These are phyloP conservation scores for Pythium sp. DNA, from an alignment of 352 stramenopile species.

Conservation along the genomic window DNA sequence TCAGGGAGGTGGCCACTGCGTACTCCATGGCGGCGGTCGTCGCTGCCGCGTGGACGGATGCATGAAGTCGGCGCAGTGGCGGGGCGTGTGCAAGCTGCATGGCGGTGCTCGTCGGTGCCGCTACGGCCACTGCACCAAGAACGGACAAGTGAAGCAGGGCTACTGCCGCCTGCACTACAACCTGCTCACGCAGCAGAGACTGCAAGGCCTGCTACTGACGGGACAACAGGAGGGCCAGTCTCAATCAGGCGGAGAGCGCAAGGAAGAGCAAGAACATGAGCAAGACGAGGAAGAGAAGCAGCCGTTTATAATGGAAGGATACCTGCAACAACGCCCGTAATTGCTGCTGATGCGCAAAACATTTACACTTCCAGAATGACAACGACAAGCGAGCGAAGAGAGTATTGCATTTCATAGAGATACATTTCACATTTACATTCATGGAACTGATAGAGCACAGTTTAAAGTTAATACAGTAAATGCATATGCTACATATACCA, in stretches of 20 bases:
- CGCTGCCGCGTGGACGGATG: conserved; percentile 76
- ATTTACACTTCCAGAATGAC: not conserved
- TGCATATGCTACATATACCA: not conserved
- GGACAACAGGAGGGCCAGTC: not conserved
- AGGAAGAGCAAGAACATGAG: not conserved
- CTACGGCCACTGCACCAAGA: conserved; percentile 78
- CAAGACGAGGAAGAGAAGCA: not conserved
- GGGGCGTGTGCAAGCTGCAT: conserved; percentile 84
- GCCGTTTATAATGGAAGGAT: not conserved
- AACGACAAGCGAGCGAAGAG: not conserved
- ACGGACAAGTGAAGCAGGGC: conserved; percentile 75
- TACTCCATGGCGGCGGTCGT: conserved; percentile 77
- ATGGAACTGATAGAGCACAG: not conserved
- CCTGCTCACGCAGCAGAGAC: conserved; percentile 38
- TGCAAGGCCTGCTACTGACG: conserved; percentile 16
- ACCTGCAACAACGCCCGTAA: not conserved
- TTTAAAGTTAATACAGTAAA: not conserved
- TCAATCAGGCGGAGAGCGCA: not conserved
- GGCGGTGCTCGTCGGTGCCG: conserved; percentile 75
- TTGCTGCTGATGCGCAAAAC: no score
- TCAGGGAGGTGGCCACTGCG: conserved; percentile 82
- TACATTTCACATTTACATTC: not conserved
- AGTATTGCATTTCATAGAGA: not conserved
- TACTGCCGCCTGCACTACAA: conserved; percentile 82
- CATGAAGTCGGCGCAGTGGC: conserved; percentile 79